Conservation (phyloP, 2,329 filamentous ascomycete genomes). For the Helminthosporium solani region DNA sequence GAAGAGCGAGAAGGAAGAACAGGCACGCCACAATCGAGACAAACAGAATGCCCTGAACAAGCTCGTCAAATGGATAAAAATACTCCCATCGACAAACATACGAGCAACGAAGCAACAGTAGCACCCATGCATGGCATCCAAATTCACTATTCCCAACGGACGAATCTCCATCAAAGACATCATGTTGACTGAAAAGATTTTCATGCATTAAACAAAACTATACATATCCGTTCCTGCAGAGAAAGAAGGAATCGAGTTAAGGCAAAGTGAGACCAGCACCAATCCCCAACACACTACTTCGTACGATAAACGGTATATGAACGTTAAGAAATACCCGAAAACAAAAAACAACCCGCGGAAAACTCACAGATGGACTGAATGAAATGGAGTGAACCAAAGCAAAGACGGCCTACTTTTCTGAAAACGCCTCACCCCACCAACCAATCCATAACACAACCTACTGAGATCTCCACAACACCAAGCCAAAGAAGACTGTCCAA, state of each 20-base stretch:
- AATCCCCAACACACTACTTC: not conserved
- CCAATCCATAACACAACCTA: not conserved
- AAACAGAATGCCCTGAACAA: no score
- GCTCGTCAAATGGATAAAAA: no score
- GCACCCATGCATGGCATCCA: no score
- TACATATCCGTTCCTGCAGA: conserved; percentile 1
- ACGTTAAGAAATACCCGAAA: not conserved
- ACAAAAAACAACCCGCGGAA: not conserved
- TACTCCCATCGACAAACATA: no score
- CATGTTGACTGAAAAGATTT: not conserved
- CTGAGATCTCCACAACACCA: not conserved
- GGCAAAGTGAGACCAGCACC: not conserved
- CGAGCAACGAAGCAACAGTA: no score
- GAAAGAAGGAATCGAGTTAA: not conserved
- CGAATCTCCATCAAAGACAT: not conserved
- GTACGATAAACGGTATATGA: not conserved
- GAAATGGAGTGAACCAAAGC: not conserved
- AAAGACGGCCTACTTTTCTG: not conserved
- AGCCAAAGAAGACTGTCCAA: not conserved
- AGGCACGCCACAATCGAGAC: no score
- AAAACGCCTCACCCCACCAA: not conserved
- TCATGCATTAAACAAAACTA: conserved; percentile 5
- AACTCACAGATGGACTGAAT: not conserved
- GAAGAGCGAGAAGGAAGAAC: no score
- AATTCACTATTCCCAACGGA: not conserved